Evolutionary conservation across 371 early-diverging fungal species (phyloP).

Genomic region (Zopfochytrium polystomum): DNA sequence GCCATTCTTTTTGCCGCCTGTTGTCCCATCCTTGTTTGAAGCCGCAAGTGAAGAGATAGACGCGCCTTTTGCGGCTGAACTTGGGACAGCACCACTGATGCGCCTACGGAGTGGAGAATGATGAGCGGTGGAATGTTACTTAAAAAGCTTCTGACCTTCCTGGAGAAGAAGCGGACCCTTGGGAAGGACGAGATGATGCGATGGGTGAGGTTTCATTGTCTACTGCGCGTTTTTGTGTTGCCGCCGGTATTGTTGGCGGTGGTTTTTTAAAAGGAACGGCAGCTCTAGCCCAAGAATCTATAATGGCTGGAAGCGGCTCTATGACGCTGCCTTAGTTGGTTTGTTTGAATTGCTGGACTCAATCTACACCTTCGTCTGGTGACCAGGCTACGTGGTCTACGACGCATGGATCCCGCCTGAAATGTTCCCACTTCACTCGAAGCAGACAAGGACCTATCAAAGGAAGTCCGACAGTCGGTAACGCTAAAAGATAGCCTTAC

Average conservation of each 20-base stretch:
- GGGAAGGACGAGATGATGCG: no score
- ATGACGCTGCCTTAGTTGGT: not conserved
- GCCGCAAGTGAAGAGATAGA: no score
- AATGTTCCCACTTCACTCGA: constrained; percentile 44
- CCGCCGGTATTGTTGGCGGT: constrained; percentile 11
- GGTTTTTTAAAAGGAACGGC: constrained; percentile 30
- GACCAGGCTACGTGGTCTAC: constrained; percentile 42
- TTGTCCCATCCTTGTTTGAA: no score
- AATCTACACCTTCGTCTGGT: constrained; percentile 44
- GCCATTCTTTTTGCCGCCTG: no score
- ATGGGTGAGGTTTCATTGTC: no score
- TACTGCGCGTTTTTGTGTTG: no score
- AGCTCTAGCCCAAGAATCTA: constrained; percentile 55
- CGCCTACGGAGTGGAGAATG: no score
- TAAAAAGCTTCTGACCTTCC: no score
- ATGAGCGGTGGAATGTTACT: no score
- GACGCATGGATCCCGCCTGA: constrained; percentile 42
- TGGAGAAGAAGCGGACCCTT: no score
- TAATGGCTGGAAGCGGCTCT: constrained; percentile 46
- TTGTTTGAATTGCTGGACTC: not conserved
- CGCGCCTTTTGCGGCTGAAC: no score
- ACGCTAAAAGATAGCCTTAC: constrained; percentile 5
- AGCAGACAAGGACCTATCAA: not conserved
- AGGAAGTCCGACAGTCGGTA: not conserved
- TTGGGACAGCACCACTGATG: no score